These are phyloP conservation scores for Cryptomeria japonica DNA, from an alignment of 75 land plant genomes.

Conservation along the genomic window DNA sequence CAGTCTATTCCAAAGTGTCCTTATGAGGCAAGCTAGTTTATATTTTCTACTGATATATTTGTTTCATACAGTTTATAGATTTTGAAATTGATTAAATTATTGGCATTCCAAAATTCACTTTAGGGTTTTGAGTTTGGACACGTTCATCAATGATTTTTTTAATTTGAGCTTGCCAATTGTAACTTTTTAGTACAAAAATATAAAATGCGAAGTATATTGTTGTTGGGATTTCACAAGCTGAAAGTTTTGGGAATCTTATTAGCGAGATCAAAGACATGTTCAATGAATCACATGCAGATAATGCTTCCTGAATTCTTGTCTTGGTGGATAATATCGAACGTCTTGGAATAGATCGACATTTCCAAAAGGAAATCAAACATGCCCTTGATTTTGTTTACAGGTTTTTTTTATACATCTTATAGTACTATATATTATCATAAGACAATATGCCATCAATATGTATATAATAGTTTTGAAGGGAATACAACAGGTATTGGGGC, in stretches of 20 bases:
- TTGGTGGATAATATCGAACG: constrained; percentile 50
- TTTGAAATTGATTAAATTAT: no score
- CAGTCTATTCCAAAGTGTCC: neutral
- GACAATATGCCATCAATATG: neutral
- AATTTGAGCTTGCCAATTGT: no score
- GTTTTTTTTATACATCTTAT: neutral
- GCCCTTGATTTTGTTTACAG: constrained; percentile 26
- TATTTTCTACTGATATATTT: no score
- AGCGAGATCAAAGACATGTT: neutral
- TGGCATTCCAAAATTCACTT: no score
- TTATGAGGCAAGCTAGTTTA: no score
- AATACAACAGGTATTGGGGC: neutral
- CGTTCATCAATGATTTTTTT: no score
- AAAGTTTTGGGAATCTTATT: neutral
- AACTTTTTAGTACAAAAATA: no score
- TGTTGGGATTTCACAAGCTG: neutral
- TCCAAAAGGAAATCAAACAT: constrained; percentile 15
- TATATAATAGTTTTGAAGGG: no score
- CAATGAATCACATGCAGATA: constrained; percentile 51
- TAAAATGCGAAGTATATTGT: neutral
- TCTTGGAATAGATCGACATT: constrained; percentile 31
- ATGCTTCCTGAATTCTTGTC: constrained; percentile 47
- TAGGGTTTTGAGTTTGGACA: no score
- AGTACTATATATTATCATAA: neutral
- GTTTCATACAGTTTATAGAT: no score